These are phyloP conservation scores for Thermothielavioides terrestris DNA, from an alignment of 495 filamentous ascomycete species.

Conservation along the genomic window DNA sequence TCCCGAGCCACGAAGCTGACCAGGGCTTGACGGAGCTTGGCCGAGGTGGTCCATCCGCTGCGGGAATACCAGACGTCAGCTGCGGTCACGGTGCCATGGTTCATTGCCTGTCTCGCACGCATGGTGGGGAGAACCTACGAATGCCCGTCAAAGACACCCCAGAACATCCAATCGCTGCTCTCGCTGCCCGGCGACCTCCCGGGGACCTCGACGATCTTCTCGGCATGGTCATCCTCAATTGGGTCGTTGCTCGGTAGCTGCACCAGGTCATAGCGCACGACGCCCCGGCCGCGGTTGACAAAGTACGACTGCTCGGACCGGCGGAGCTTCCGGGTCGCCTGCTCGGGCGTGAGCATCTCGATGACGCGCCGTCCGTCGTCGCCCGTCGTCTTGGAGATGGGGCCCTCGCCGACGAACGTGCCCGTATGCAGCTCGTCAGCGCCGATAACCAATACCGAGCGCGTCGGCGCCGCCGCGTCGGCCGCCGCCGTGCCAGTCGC, in stretches of 20 bases:
- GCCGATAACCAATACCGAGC: slow-evolving; percentile 63
- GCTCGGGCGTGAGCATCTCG: slow-evolving; percentile 93
- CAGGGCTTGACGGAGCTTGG: slow-evolving; percentile 84
- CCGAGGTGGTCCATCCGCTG: slow-evolving; percentile 96
- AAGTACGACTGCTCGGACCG: slow-evolving; percentile 85
- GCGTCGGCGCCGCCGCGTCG: slow-evolving; percentile 23
- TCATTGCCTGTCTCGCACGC: background rate
- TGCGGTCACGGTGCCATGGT: background rate
- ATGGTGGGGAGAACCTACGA: slow-evolving; percentile 48
- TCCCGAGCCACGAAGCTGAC: slow-evolving; percentile 90
- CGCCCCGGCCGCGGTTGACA: slow-evolving; percentile 81
- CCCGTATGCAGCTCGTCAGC: slow-evolving; percentile 78
- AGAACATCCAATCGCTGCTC: slow-evolving; percentile 97
- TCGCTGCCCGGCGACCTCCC: slow-evolving; percentile 33
- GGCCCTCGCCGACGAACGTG: slow-evolving; percentile 68
- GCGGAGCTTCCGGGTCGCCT: slow-evolving; percentile 82
- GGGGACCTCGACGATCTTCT: slow-evolving; percentile 91
- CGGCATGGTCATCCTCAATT: slow-evolving; percentile 95
- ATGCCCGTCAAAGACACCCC: slow-evolving; percentile 97
- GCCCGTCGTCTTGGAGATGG: slow-evolving; percentile 78
- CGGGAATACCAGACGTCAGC: slow-evolving; percentile 18
- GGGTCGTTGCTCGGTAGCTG: slow-evolving; percentile 94
- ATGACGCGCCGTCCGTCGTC: slow-evolving; percentile 70
- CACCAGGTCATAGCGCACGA: slow-evolving; percentile 91
- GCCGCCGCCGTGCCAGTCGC: slow-evolving; percentile 11